Evolutionary conservation across 352 stramenopile species (phyloP), one percentile per base, ranked within the genome.

Genomic region (Phytopythium ostracodes): DNA sequence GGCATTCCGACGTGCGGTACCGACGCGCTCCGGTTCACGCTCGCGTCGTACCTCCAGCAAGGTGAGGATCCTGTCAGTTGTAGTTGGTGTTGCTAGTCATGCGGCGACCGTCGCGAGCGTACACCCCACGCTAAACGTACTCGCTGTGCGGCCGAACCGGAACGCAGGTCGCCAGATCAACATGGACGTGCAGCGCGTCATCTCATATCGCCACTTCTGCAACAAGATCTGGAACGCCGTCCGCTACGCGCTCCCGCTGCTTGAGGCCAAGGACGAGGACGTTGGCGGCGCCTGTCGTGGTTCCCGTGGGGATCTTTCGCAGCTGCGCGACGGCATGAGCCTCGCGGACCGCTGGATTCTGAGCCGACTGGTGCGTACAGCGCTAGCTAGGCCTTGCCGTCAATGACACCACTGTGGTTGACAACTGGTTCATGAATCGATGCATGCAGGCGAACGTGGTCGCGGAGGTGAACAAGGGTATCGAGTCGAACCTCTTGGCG

Each of bases 1-100:
- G 98, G 98, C 33, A 99, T 99, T 65, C 97, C 97, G 29, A 93
- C 98, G 35, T 99, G 97, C 76, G 98, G 98, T 58, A 94, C 97
- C 0, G 98, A 99, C 75, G 97, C 98, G 7, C 79, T 99, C 27
- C 89, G 98, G 11, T 99, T 99, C 64, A 97, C 97, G 33, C 81
- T 99, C 17, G 82, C 99, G 9, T 96, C 96, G 17, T 99, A 99
- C 64, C 72, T 94, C 49, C 79, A 93, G 49, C 87, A 96, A 81
- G 81, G 79, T 87, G 25, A 22, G 51, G 55, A n/a, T n/a, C n/a
- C n/a, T n/a, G n/a, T n/a, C n/a, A n/a, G n/a, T n/a, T n/a, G n/a
- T n/a, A n/a, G n/a, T n/a, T n/a, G n/a, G n/a, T n/a, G n/a, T n/a
- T n/a, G n/a, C n/a, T n/a, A n/a, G n/a, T n/a, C n/a, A n/a, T n/a